Conservation (phyloP, 192 early-diverging fungal species). For the Thamnidium elegans region DNA sequence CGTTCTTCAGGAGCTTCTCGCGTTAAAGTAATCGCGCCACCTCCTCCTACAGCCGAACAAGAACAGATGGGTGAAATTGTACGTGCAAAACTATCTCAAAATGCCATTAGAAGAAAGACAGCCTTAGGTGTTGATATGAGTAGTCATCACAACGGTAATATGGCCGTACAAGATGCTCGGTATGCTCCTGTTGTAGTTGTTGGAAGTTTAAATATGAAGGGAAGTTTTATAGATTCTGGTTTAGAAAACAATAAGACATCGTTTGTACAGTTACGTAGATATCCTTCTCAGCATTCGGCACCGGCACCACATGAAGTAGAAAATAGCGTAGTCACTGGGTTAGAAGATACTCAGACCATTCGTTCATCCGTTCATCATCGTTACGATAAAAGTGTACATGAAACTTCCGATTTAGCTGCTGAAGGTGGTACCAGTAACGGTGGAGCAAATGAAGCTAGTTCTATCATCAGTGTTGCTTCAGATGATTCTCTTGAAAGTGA, state of each 20-base stretch:
- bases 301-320: not conserved
- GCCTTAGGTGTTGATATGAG: constrained; percentile 18
- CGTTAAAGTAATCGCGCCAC: constrained; percentile 33
- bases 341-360: not conserved
- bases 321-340: not conserved
- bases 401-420: not conserved
- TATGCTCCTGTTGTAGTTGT: constrained; percentile 32
- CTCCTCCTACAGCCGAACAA: constrained; percentile 27
- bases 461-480: constrained; percentile 16
- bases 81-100: constrained; percentile 30
- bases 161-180: constrained; percentile 35
- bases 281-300: not conserved
- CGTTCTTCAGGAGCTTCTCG: constrained; percentile 18
- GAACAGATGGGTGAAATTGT: constrained; percentile 26
- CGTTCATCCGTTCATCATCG: not conserved
- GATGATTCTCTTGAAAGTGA: constrained; percentile 36
- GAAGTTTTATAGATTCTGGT: constrained; percentile 1
- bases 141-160: constrained; percentile 30
- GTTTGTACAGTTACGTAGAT: not conserved
- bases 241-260: not conserved
- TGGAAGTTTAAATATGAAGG: constrained; percentile 24
- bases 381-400: not conserved
- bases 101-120: constrained; percentile 27
- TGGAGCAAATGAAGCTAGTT: not conserved
- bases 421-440: too few relatives aligned